Evolutionary conservation across 352 stramenopile genomes (phyloP), one percentile per base, ranked within the genome.

Genomic region (Pythium myriotylum): DNA sequence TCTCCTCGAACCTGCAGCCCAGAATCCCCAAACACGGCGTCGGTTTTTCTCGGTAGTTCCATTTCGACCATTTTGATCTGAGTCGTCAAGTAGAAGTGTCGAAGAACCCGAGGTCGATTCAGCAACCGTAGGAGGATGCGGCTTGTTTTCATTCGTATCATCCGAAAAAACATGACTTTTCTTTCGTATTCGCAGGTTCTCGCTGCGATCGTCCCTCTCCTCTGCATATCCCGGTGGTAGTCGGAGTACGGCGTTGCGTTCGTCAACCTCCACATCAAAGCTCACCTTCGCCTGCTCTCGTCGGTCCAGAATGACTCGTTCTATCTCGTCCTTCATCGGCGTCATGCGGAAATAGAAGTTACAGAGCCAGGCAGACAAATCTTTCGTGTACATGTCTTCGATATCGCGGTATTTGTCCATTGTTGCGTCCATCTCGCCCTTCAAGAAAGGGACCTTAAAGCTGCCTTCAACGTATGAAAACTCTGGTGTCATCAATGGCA

Each of bases 341-440:
- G 61, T 63, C 4, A 95, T 74, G 43, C 95, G 83, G 20, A 97
- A 48, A 65, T 97, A 97, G 17, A 97, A 57, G 50, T 97, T 97
- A 41, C 86, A 92, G 20, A 97, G 74, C 91, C 91, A 97, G 2
- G 73, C 70, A 1, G 80, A 84, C 29, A 97, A 68, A 63, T 97
- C 84, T 3, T 65, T 48, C 42, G 75, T 65, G 59, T 87, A 88
- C 68, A 81, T 77, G 26, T 67, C 62, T 62, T 95, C 87, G 22
- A 96, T 86, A 42, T 84, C 72, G 9, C 76, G 60, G 50, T 80
- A 85, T 58, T 89, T 92, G 56, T 88, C 74, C 76, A 93, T 86
- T 40, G 84, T 89, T 53, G 74, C 66, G 45, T 97, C 85, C 58
- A 93, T 76, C 65, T 96, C 89, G 8, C 89, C 88, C 5, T 81